Evolutionary conservation across 2,329 filamentous ascomycete species (phyloP), one percentile per base, ranked within the genome.

Genomic region (Tolypocladium album): DNA sequence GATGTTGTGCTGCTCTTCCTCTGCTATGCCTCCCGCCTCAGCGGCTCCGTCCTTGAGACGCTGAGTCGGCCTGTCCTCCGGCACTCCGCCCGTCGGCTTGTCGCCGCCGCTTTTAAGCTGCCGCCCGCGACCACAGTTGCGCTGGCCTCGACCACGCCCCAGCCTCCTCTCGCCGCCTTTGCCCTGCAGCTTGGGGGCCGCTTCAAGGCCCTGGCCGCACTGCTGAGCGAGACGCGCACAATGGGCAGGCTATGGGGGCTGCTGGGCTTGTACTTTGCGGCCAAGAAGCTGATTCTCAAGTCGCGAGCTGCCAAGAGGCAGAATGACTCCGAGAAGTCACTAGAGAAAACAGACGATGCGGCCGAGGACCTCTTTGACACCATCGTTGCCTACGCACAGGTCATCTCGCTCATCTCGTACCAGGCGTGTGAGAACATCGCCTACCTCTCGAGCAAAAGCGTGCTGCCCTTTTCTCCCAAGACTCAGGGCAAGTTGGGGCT

Each of bases 391-490:
- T 87, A 85, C 72, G 76, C 82, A 8, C 89, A 94, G 72, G 83
- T 96, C 24, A 64, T 80, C 13, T 79, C 84, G 13, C 88, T 89
- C 71, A 74, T 88, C 12, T 70, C 77, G 12, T 96, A 89, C 77
- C 92, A 97, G 74, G 75, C 83, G 1, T 79, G 93, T 47, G 94
- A 99, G 78, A 97, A 96, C 75, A 81, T 82, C 45, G 88, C 88
- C 20, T 96, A 88, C 76, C 81, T 97, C 43, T 81, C 86, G 3
- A 78, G 79, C 62, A 92, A 92, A 72, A 87, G 88, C 24, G 82
- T 95, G 4, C 70, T 96, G 57, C 79, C 75, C 20, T 80, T 83
- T 75, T 73, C 74, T 7, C 77, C 80, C 17, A 78, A 81, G 56
- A 81, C 81, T 56, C 82, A 89, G 70, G 80, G 72, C 36, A 79